Base-by-base conservation (phyloP, 1,284 basidiomycete genomes). In the Boletellus deceptivus region DNA sequence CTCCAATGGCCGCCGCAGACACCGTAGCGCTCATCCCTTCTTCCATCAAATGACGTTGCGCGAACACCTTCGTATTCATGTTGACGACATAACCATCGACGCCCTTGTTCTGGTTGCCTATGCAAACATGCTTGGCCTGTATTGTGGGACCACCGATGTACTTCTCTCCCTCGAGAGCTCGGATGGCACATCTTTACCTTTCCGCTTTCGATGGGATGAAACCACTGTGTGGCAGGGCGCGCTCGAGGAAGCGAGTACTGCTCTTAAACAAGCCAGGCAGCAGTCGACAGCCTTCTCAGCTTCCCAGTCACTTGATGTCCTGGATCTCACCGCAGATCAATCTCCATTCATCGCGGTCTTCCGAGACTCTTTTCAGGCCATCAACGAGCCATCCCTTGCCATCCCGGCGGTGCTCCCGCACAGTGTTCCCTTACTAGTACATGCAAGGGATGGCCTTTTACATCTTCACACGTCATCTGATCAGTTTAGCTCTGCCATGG, bases 121-220 rank as follows among this genome's bases (percentile, higher is more conserved):
- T 37, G 68, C 67, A 5, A 65, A 70, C 13, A 57, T 74, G 24
- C 59, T 78, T 9, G 75, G 73, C 31, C 58, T 65, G 36, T 77
- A 76, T 55, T 72, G 70, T 49, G 69, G 65, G 33, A 60, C 57
- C 25, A 60, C 63, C 3, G 75, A 78, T 55, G 55, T 78, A 6
- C 61, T 77, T 4, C 48, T 78, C 29, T 72, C 67, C n/a, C 44
- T 73, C 37, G 53, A 47, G 25, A 6, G 38, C 40, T 48, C 59
- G 55, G 46, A 51, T 31, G 55, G 41, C 29, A 46, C 49, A 25
- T 51, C 56, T 10, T 43, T 51, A n/a, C 65, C 71, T 34, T 59
- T 75, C 39, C 64, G 73, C 22, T 55, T 75, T 14, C 42, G 46
- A 22, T 78, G 75, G 75, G 52, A 60, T 41, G 62, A 68, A n/a